These are phyloP conservation scores for Dimocarpus longan DNA, from an alignment of 345 rosid genomes.

Conservation along the genomic window DNA sequence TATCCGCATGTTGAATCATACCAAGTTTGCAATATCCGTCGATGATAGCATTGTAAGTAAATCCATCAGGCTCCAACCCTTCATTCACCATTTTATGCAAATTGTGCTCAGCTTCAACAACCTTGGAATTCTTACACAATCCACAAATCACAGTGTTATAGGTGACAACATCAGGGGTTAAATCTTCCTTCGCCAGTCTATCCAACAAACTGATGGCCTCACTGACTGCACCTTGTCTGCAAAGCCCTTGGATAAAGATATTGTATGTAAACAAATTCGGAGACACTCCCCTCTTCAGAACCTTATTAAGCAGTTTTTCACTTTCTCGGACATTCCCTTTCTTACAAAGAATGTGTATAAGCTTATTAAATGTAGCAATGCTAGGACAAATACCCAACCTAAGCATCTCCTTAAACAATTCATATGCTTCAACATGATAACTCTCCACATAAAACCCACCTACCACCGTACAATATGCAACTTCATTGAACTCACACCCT, in stretches of 20 bases:
- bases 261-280: conserved; percentile 90
- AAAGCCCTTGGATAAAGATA: conserved; percentile 76
- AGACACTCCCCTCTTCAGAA: conserved; percentile 65
- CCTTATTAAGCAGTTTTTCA: conserved; percentile 67
- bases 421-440: conserved; percentile 55
- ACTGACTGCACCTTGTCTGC: conserved; percentile 60
- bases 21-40: conserved; percentile 76
- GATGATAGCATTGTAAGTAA: conserved; percentile 71
- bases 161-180: conserved; percentile 75
- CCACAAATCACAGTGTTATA: conserved; percentile 83
- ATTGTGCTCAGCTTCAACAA: conserved; percentile 70
- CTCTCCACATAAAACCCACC: conserved; percentile 72
- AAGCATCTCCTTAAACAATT: conserved; percentile 83
- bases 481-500: conserved; percentile 73
- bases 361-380: conserved; percentile 69
- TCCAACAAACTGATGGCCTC: conserved; percentile 67
- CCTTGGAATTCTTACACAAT: conserved; percentile 63
- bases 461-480: conserved; percentile 75
- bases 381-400: conserved; percentile 51
- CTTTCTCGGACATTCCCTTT: conserved; percentile 73
- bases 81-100: conserved; percentile 79
- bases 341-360: conserved; percentile 78
- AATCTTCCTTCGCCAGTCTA: conserved; percentile 51
- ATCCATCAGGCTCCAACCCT: conserved; percentile 79
- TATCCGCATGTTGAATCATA: conserved; percentile 67